Base-by-base conservation (phyloP, 192 early-diverging fungal genomes). In the Pilobolus umbonatus region DNA sequence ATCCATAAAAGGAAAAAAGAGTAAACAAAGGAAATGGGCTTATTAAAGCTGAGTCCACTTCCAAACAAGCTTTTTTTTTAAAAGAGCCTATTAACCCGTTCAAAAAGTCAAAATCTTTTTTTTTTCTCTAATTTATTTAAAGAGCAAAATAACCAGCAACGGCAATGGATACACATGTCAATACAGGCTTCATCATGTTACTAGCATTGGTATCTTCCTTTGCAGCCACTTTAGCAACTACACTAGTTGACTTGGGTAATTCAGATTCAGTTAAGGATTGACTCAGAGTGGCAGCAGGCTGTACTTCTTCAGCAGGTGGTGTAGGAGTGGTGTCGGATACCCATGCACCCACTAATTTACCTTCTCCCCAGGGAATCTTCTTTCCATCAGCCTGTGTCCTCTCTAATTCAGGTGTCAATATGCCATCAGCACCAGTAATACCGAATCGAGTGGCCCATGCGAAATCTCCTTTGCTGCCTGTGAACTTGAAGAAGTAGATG, bases 401-500 rank as follows among this genome's bases (percentile, higher is more conserved):
- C 12, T 49, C 35, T 36, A 61, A 50, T 12, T 43, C 60, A 30
- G 30, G 31, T 0, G 17, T 31, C 17, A 50, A 55, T 3, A 26
- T 38, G 30, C 63, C 60, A 39, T 62, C 61, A 35, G 61, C 43
- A 28, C 48, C 65, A 28, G 48, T 53, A 28, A 73, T 73, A 48
- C 61, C 65, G 50, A 73, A 73, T 26, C 71, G 61, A 44, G 65
- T 73, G 39, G 71, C 61, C 71, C 71, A 73, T 12, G 71, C 55
- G 24, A 30, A 5, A 26, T 62, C 61, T 44, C 49, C 51, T 1
- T 42, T 11, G 19, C 29, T 32, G 38, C 52, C 52, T 14, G 71
- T 63, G 57, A 73, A 73, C 65, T 59, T 73, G 17, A 73, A 67
- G 47, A 73, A 73, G 26, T 73, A 73, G 40, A 73, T 67, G 4